A percentile compares a stretch with the other conserved stretches of the same genome.
phyloP scores from a whole-genome alignment of 305 asterid genomes.

The Fraxinus albicans region DNA sequence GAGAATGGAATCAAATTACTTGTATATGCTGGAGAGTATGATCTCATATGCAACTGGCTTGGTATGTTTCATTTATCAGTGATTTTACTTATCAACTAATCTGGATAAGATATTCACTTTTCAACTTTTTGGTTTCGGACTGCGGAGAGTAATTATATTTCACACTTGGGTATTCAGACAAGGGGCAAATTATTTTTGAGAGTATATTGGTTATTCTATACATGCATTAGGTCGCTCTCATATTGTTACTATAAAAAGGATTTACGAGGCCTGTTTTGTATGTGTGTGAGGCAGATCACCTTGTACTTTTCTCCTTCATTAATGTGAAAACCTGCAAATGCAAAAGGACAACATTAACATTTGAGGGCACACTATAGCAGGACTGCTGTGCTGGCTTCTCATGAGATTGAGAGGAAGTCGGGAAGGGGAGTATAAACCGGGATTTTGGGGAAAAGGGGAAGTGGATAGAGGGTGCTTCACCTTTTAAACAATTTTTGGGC shows the following conservation, averaged over 20 bases:
- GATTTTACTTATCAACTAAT: background rate
- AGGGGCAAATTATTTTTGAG: background rate
- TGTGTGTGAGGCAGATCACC: background rate
- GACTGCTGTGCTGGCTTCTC: too few species aligned
- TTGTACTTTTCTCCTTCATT: background rate
- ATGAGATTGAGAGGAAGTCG: too few species aligned
- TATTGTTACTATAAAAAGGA: background rate
- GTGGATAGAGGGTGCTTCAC: too few species aligned
- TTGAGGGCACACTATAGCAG: too few species aligned
- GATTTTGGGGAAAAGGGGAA: too few species aligned
- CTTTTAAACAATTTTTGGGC: background rate
- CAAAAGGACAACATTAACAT: background rate
- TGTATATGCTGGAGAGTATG: constrained; percentile 68
- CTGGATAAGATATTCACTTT: background rate
- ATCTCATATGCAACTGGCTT: constrained; percentile 82
- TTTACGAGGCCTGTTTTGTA: background rate
- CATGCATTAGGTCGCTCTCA: too few species aligned
- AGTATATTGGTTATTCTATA: background rate
- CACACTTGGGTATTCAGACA: background rate
- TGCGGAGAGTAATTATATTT: background rate
- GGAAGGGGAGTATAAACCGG: too few species aligned
- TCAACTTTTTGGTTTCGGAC: background rate
- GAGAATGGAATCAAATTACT: constrained; percentile 62
- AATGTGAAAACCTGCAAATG: background rate
- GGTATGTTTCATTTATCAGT: constrained; percentile 34